Conservation (phyloP, 1,139 yeast genomes). For the Suhomyces guaymorum region DNA sequence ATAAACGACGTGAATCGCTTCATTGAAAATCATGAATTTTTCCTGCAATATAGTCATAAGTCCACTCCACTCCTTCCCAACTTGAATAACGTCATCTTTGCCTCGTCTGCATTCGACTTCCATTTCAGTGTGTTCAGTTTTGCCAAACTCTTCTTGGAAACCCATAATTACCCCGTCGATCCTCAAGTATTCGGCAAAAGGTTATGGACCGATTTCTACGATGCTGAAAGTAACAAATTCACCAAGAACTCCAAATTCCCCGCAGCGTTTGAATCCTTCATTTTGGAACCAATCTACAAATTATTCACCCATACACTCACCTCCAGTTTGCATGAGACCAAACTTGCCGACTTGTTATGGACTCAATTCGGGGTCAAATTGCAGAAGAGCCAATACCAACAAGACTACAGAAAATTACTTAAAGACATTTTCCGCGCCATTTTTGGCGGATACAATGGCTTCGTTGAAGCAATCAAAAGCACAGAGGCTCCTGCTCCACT, state of each 20-base stretch:
- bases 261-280: conserved; percentile 66
- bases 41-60: conserved; percentile 27
- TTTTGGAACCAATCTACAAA: conserved; percentile 81
- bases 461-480: conserved; percentile 51
- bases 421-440: conserved; percentile 54
- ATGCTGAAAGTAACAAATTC: conserved; percentile 47
- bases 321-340: conserved; percentile 45
- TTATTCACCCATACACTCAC: conserved; percentile 63
- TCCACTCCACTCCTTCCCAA: conserved; percentile 57
- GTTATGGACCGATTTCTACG: conserved; percentile 80
- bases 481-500: conserved; percentile 3
- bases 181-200: conserved; percentile 47
- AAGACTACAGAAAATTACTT: conserved; percentile 62
- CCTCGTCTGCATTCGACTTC: conserved; percentile 63
- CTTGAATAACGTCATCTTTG: conserved; percentile 67
- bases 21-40: conserved; percentile 35
- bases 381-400: conserved; percentile 36
- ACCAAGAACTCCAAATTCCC: conserved; percentile 30
- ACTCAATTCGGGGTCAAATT: conserved; percentile 48
- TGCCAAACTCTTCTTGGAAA: conserved; percentile 51
- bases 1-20: conserved; percentile 65
- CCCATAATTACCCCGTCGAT: conserved; percentile 32
- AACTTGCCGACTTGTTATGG: conserved; percentile 41
- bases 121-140: conserved; percentile 70
- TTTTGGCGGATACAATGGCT: conserved; percentile 54